These are phyloP conservation scores for Xylaria castorea DNA, from an alignment of 495 filamentous ascomycete species.

Conservation along the genomic window DNA sequence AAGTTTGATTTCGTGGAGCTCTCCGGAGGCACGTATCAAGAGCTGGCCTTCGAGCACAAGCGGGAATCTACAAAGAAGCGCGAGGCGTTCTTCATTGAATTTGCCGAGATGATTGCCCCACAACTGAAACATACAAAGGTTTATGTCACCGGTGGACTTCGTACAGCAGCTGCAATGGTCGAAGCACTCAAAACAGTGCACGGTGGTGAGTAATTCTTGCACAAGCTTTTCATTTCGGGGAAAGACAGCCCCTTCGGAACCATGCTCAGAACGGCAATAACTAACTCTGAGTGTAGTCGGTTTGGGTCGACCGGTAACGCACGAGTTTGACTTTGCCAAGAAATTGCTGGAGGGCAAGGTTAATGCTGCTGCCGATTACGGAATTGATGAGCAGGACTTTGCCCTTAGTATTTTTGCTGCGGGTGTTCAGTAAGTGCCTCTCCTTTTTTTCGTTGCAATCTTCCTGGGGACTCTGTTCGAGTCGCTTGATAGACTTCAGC, in stretches of 20 bases:
- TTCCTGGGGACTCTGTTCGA: not conserved
- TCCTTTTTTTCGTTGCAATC: not conserved
- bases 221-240: too few species aligned
- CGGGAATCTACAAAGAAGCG: slow-evolving; percentile 61
- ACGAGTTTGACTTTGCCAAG: slow-evolving; percentile 56
- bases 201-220: too few species aligned
- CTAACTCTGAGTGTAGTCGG: too few species aligned
- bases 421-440: slow-evolving; percentile 49
- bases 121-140: slow-evolving; percentile 61
- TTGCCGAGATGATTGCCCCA: slow-evolving; percentile 64
- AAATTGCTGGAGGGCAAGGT: slow-evolving; percentile 58
- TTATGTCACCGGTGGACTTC: slow-evolving; percentile 68
- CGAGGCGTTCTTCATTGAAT: slow-evolving; percentile 71
- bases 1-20: slow-evolving; percentile 72
- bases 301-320: slow-evolving; percentile 57
- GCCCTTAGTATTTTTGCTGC: slow-evolving; percentile 56
- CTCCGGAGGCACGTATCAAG: slow-evolving; percentile 67
- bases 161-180: slow-evolving; percentile 65
- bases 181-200: slow-evolving; percentile 61
- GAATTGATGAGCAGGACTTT: slow-evolving; percentile 56
- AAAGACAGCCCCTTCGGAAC: too few species aligned
- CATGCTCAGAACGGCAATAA: too few species aligned
- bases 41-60: slow-evolving; percentile 57
- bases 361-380: slow-evolving; percentile 49
- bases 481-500: not conserved